A percentile compares a stretch with the other conserved stretches of the same genome.
Evolutionary conservation across 768 basidiomycete genomes (phyloP).

Genomic region (Lactarius vividus): DNA sequence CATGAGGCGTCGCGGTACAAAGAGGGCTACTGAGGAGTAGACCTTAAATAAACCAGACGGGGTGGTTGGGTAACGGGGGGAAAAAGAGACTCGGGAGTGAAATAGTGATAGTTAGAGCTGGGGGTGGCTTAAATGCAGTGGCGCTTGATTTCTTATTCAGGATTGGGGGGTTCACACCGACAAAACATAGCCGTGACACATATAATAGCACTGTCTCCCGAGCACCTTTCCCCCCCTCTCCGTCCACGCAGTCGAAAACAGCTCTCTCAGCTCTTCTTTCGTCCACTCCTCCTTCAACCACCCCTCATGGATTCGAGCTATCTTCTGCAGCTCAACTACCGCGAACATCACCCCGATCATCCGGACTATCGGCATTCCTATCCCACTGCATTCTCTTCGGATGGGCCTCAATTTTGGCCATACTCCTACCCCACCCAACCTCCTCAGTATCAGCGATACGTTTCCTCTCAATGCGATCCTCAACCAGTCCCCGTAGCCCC

Average conservation of each 20-base stretch:
- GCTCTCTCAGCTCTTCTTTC: constrained; percentile 2
- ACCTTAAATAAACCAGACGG: no score
- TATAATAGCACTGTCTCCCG: constrained; percentile 12
- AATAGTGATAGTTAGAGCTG: not conserved
- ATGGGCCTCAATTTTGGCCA: constrained; percentile 22
- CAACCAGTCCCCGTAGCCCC: not conserved
- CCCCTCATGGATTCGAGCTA: constrained; percentile 18
- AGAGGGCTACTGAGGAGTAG: no score
- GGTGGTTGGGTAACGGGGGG: not conserved
- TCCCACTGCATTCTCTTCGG: constrained; percentile 9
- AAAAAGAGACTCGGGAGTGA: no score
- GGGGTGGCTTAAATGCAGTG: not conserved
- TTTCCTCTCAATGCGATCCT: constrained; percentile 19
- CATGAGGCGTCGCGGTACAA: no score
- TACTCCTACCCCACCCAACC: constrained; percentile 12
- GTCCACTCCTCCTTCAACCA: not conserved
- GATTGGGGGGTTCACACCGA: not conserved
- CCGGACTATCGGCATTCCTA: constrained; percentile 9
- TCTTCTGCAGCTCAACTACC: constrained; percentile 17
- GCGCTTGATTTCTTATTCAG: not conserved
- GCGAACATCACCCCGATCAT: constrained; percentile 15
- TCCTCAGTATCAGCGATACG: constrained; percentile 6
- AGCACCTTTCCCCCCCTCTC: constrained; percentile 13
- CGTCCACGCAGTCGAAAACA: constrained; percentile 20
- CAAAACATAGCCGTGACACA: not conserved